These are phyloP conservation scores for Stentor coeruleus DNA, from an alignment of 73 alveolate genomes.

Conservation along the genomic window DNA sequence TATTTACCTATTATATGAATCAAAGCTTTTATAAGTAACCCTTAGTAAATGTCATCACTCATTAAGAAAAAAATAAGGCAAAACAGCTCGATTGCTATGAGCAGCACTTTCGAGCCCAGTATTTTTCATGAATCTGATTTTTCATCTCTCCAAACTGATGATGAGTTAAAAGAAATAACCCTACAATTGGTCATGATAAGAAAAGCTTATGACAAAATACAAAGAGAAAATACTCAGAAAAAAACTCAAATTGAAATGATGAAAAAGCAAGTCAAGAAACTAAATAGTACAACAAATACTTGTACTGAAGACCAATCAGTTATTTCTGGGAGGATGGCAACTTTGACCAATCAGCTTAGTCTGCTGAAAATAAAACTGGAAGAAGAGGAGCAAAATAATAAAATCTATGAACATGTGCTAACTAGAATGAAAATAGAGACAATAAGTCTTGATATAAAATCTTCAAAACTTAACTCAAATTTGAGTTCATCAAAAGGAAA, in stretches of 20 bases:
- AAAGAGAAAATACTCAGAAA: not conserved
- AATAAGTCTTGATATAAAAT: not conserved
- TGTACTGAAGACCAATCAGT: not conserved
- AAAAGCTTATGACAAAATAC: not conserved
- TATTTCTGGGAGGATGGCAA: not conserved
- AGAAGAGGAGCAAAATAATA: not conserved
- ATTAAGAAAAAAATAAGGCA: not conserved
- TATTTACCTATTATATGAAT: too few relatives aligned
- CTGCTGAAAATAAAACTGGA: constrained; percentile 4
- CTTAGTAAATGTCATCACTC: not conserved
- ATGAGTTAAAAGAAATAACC: constrained; percentile 9
- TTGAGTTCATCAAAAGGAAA: not conserved
- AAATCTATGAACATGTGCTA: not conserved
- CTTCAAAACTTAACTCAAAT: not conserved
- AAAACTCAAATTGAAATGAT: not conserved
- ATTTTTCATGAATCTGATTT: not conserved
- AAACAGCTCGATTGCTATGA: not conserved
- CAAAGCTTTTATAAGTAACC: too few relatives aligned
- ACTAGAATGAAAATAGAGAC: not conserved
- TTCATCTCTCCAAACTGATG: not conserved
- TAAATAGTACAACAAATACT: not conserved
- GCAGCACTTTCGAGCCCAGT: not conserved
- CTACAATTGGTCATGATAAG: constrained; percentile 11
- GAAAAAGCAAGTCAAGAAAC: not conserved
- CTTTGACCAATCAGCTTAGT: not conserved